Evolutionary conservation across 345 rosid species (phyloP).

Genomic region (Ailanthus altissimus): DNA sequence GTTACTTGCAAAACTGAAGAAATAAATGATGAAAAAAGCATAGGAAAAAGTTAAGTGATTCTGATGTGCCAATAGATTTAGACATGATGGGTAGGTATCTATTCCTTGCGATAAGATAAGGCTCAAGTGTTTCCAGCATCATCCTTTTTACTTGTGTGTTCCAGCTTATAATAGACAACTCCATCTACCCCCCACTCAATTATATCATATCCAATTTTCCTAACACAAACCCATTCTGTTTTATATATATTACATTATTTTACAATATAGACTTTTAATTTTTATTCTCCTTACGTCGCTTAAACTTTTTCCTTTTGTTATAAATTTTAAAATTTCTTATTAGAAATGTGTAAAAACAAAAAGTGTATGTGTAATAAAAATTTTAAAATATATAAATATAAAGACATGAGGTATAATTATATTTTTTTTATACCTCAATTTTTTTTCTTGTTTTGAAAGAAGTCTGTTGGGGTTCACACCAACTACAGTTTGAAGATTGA

Average conservation of each 20-base stretch:
- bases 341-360: too few species aligned
- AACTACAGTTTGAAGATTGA: conserved; percentile 36
- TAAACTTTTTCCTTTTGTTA: too few species aligned
- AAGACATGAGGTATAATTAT: too few species aligned
- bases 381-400: too few species aligned
- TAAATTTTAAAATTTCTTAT: too few species aligned
- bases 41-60: neutral
- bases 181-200: neutral
- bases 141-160: conserved; percentile 13
- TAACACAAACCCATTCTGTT: neutral
- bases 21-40: conserved; percentile 19
- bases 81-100: conserved; percentile 15
- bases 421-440: too few species aligned
- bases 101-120: conserved; percentile 25
- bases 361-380: too few species aligned
- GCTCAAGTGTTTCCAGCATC: neutral
- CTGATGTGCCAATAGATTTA: conserved; percentile 17
- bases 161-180: conserved; percentile 9
- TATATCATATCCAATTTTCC: neutral
- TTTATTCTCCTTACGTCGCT: too few species aligned
- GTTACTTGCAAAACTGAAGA: neutral
- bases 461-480: conserved; percentile 21
- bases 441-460: too few species aligned
- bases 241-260: too few species aligned
- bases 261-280: too few species aligned